phyloP scores from a whole-genome alignment of 2,329 filamentous ascomycete species.

The Amauroascus verrucosus region DNA sequence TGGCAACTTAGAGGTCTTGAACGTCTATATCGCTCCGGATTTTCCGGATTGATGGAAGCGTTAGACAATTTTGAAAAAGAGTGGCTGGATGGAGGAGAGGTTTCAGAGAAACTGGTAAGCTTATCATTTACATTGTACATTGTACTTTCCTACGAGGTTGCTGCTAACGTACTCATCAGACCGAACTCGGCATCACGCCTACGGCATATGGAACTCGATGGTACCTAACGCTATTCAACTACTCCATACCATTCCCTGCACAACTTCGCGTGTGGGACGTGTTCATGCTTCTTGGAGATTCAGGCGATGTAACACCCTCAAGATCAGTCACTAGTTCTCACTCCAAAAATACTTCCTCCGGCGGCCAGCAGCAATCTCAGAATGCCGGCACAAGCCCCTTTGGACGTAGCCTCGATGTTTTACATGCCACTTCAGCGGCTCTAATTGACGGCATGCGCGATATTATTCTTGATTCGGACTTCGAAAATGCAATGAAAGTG shows the following conservation, averaged over 20 bases:
- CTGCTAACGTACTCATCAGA: constrained; percentile 36
- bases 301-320: constrained; percentile 36
- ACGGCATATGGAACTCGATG: constrained; percentile 94
- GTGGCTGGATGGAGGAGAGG: constrained; percentile 69
- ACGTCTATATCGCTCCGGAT: constrained; percentile 71
- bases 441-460: constrained; percentile 84
- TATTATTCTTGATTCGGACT: constrained; percentile 82
- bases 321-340: constrained; percentile 21
- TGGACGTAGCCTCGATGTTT: constrained; percentile 63
- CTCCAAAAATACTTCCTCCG: constrained; percentile 19
- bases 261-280: constrained; percentile 97
- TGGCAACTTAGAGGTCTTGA: constrained; percentile 84
- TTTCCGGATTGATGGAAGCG: constrained; percentile 75
- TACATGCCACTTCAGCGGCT: constrained; percentile 83
- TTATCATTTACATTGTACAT: constrained; percentile 12
- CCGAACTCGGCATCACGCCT: constrained; percentile 66
- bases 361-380: constrained; percentile 17
- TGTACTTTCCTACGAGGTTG: not conserved
- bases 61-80: constrained; percentile 72
- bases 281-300: constrained; percentile 84
- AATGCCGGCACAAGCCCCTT: constrained; percentile 30
- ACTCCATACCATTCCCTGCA: constrained; percentile 86
- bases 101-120: constrained; percentile 70
- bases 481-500: constrained; percentile 96
- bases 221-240: constrained; percentile 96